phyloP scores from a whole-genome alignment of 2,329 filamentous ascomycete genomes.

The Colletotrichum sp. region DNA sequence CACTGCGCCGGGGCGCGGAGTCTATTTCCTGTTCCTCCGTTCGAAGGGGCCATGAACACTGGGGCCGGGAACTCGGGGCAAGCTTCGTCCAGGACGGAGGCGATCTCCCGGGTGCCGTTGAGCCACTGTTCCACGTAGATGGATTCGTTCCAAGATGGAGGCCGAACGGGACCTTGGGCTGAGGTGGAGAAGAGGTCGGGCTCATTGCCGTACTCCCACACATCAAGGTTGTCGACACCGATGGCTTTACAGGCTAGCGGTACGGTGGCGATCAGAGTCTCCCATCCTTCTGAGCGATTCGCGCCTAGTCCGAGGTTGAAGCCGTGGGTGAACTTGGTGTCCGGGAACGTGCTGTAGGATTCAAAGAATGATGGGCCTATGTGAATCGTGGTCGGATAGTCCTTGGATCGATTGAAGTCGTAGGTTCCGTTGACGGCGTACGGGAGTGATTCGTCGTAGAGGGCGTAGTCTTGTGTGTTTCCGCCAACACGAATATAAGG shows the following conservation, averaged over 20 bases:
- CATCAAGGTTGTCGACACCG: slow-evolving; percentile 51
- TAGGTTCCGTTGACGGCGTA: slow-evolving; percentile 58
- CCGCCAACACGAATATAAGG: slow-evolving; percentile 68
- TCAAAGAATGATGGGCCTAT: slow-evolving; percentile 69
- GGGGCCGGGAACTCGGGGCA: slow-evolving; percentile 55
- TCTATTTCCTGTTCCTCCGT: slow-evolving; percentile 56
- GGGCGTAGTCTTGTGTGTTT: slow-evolving; percentile 71
- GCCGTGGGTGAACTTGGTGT: slow-evolving; percentile 63
- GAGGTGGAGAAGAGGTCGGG: slow-evolving; percentile 63
- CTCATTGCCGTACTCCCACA: slow-evolving; percentile 71
- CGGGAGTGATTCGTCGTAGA: slow-evolving; percentile 60
- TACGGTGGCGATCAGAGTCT: slow-evolving; percentile 58
- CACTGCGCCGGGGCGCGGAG: slow-evolving; percentile 57
- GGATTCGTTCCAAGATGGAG: slow-evolving; percentile 56
- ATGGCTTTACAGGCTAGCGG: slow-evolving; percentile 62
- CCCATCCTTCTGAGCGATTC: slow-evolving; percentile 55
- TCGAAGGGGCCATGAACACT: slow-evolving; percentile 62
- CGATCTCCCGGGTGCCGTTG: slow-evolving; percentile 57
- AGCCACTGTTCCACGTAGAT: slow-evolving; percentile 64
- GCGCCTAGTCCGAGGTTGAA: slow-evolving; percentile 62
- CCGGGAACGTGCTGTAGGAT: slow-evolving; percentile 62
- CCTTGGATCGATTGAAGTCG: slow-evolving; percentile 52
- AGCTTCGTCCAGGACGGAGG: slow-evolving; percentile 43
- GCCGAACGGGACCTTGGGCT: slow-evolving; percentile 55
- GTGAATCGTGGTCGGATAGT: slow-evolving; percentile 65